Evolutionary conservation across 768 basidiomycete species (phyloP), one percentile per base, ranked within the genome.

Genomic region (Mycena chlorophos): DNA sequence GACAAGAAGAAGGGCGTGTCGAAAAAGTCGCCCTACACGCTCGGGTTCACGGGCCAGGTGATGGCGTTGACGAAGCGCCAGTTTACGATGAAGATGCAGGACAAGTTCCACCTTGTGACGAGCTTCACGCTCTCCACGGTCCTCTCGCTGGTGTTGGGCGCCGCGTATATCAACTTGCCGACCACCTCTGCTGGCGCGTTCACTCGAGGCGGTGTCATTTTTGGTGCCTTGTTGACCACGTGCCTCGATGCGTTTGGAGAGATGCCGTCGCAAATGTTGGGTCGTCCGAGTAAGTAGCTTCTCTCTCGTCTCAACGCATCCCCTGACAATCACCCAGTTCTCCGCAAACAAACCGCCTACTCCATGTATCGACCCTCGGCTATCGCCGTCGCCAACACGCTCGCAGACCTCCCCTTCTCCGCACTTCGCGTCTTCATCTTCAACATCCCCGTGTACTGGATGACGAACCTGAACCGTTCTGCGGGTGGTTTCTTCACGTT

Each of bases 1-100:
- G 88, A 91, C 66, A 94, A 94, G 76, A 85, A 87, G 69, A 80
- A 79, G 57, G 87, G 86, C 25, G 90, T 89, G 3, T 85, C 87
- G 1, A 83, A 83, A 68, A 84, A 86, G 70, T 89, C 86, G 56
- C 89, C 90, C 3, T 95, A 93, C 69, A 93, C 90, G 6, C 81
- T 93, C 40, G 85, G 89, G 6, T 91, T 91, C 72, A 69, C 70
- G 31, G 82, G 84, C 0, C 94, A 96, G 65, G 85, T 92, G 45
- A 72, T 77, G 38, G 85, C 88, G 1, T 73, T 94, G 59, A 80
- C 85, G 2, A 75, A 78, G 37, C 78, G 93, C 22, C 88, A 93
- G 69, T 89, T 94, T 73, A 82, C 83, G 59, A 81, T 82, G 67
- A 77, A 81, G 45, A 60, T 88, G 34, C 92, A 94, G 68, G 88